A percentile compares a stretch with the other conserved stretches of the same genome.
phyloP scores from a whole-genome alignment of 2,329 filamentous ascomycete species.

The Colletotrichum sp. region DNA sequence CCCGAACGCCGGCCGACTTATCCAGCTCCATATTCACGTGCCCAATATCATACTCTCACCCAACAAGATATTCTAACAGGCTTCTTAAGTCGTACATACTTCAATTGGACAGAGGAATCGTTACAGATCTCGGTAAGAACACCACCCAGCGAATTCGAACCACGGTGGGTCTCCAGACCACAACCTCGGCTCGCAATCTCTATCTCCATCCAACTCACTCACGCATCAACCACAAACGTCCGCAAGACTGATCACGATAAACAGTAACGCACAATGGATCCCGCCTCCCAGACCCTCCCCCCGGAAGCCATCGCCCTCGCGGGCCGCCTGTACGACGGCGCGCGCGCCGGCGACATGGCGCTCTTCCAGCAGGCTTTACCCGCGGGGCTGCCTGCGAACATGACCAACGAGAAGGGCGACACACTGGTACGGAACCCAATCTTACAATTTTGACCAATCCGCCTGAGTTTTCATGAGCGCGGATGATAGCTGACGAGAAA shows the following conservation, averaged over 20 bases:
- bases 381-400: conserved; percentile 69
- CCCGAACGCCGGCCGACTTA: not conserved
- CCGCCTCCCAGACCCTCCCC: conserved; percentile 43
- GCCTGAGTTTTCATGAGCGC: not conserved
- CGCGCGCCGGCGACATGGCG: conserved; percentile 61
- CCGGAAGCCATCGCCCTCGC: conserved; percentile 72
- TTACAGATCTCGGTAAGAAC: not conserved
- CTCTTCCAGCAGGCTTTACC: conserved; percentile 68
- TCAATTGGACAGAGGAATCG: too few relatives aligned
- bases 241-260: not conserved
- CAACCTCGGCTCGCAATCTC: not conserved
- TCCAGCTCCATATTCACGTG: not conserved
- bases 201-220: not conserved
- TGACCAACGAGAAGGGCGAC: conserved; percentile 77
- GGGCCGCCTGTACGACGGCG: conserved; percentile 69
- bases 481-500: not conserved
- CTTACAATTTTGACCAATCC: too few relatives aligned
- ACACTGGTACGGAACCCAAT: conserved; percentile 55
- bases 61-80: too few relatives aligned
- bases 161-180: not conserved
- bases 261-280: not conserved
- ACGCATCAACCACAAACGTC: fast-evolving
- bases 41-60: not conserved
- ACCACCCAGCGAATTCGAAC: fast-evolving
- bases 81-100: too few relatives aligned